Evolutionary conservation across 208 protist genomes (phyloP).

Genomic region (Herpetomonas tarakana): DNA sequence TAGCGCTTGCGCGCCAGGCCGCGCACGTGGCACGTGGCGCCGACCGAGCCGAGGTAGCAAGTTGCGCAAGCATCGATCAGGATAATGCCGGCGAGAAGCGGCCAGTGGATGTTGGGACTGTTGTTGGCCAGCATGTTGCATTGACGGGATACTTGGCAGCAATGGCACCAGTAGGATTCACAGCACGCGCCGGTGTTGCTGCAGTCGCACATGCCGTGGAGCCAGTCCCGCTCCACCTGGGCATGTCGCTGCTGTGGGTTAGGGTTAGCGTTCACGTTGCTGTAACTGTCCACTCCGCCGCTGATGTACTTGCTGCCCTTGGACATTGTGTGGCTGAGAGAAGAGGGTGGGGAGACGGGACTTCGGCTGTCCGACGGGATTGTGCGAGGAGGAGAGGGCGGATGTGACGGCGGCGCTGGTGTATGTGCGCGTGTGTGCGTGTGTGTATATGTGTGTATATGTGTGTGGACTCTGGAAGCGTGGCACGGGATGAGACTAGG

Average conservation of each 20-base stretch:
- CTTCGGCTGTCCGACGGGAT: background rate
- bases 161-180: slow-evolving; percentile 24
- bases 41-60: background rate
- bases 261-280: background rate
- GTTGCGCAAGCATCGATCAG: too few species aligned
- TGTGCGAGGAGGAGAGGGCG: background rate
- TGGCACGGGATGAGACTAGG: background rate
- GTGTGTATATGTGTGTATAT: background rate
- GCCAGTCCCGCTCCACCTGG: background rate
- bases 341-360: too few species aligned
- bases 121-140: slow-evolving; percentile 15
- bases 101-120: slow-evolving; percentile 14
- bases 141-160: slow-evolving; percentile 28
- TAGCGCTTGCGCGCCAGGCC: slow-evolving; percentile 11
- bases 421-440: background rate
- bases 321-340: too few species aligned
- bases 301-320: background rate
- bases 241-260: background rate
- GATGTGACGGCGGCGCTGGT: background rate
- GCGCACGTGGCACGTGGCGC: slow-evolving; percentile 5
- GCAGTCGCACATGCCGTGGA: background rate
- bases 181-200: slow-evolving; percentile 11
- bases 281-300: background rate
- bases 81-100: slow-evolving; percentile 2
- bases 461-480: background rate